Percentiles rank a stretch among this genome's conserved stretches.
Conservation (phyloP, 768 basidiomycete species). For the Termitomyces sp. region DNA sequence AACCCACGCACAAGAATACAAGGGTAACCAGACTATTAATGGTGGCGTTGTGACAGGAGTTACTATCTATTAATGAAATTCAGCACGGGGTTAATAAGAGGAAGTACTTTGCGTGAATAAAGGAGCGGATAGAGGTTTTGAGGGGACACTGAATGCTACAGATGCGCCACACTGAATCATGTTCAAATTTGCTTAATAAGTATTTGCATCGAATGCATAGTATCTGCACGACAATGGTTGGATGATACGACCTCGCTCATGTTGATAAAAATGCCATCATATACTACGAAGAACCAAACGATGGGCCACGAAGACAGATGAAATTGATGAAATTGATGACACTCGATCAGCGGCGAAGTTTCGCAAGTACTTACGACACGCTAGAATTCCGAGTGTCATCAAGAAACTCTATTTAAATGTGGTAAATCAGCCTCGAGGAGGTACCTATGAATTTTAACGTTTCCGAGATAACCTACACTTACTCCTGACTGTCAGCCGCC, state of each 20-base stretch:
- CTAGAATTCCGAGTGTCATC: background rate
- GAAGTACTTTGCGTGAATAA: background rate
- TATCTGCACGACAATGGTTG: background rate
- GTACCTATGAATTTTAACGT: background rate
- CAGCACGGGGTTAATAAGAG: background rate
- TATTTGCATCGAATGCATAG: background rate
- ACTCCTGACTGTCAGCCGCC: constrained; percentile 1
- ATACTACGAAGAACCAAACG: too few relatives aligned
- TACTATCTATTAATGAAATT: background rate
- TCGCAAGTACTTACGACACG: background rate
- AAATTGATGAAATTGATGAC: background rate
- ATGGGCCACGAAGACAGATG: too few relatives aligned
- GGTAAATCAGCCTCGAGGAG: background rate
- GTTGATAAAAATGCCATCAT: background rate
- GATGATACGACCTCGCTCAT: background rate
- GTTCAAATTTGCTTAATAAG: background rate
- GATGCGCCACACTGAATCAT: background rate
- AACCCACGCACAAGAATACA: background rate
- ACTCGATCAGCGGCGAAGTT: background rate
- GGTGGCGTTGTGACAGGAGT: background rate
- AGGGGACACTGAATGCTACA: too few relatives aligned
- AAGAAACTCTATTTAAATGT: too few relatives aligned
- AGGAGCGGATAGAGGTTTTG: background rate
- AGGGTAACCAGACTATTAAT: background rate
- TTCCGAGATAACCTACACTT: background rate